Evolutionary conservation across 345 rosid genomes (phyloP).

Genomic region (Murraya paniculata): DNA sequence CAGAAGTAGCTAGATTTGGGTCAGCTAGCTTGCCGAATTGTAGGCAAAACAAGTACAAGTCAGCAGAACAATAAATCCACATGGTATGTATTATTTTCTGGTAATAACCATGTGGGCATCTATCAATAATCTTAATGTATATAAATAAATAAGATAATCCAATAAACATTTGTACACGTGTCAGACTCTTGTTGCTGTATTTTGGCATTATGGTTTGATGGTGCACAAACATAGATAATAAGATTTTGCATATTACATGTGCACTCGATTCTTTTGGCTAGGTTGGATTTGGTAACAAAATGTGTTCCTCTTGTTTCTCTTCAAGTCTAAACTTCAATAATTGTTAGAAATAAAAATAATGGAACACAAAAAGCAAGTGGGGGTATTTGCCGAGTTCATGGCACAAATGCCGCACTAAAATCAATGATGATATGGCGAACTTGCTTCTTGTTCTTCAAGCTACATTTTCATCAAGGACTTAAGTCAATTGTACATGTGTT

Average conservation of each 20-base stretch:
- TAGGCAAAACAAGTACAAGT: background rate
- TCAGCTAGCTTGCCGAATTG: background rate
- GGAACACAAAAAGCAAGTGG: background rate
- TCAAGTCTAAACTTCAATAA: background rate
- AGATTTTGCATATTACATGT: background rate
- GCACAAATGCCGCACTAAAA: slow-evolving; percentile 7
- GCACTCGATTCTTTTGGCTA: background rate
- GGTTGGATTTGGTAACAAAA: background rate
- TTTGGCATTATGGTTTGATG: background rate
- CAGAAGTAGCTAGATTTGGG: background rate
- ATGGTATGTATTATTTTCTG: background rate
- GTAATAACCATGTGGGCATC: background rate
- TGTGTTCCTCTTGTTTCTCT: background rate
- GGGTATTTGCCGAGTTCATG: background rate
- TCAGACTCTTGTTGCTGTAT: background rate
- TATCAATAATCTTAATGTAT: background rate
- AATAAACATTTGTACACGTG: background rate
- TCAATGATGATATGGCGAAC: background rate
- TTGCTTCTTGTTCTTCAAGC: background rate
- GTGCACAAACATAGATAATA: background rate
- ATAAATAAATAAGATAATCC: background rate
- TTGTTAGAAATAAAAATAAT: background rate
- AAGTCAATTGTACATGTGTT: background rate
- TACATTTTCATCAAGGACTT: background rate
- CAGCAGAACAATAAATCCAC: background rate